Evolutionary conservation across 2,329 filamentous ascomycete genomes (phyloP).

Genomic region (Aspergillus melleus): DNA sequence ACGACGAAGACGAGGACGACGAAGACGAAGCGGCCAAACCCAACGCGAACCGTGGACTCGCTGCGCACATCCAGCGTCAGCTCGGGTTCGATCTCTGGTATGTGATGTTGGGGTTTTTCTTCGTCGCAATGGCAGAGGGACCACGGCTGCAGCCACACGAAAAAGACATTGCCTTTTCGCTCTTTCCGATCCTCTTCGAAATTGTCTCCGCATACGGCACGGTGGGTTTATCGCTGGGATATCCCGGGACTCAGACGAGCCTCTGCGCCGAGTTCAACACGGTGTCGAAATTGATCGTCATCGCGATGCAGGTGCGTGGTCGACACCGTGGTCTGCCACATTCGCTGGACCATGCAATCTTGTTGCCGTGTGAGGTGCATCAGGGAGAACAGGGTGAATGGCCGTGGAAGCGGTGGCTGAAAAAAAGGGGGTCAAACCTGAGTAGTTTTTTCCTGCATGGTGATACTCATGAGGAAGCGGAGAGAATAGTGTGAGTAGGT

Average conservation of each 20-base stretch:
- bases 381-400: conserved; percentile 12
- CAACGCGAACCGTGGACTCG: conserved; percentile 67
- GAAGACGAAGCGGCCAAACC: conserved; percentile 37
- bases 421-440: conserved; percentile 11
- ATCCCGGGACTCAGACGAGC: conserved; percentile 69
- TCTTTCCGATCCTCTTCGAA: conserved; percentile 74
- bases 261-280: conserved; percentile 77
- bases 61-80: conserved; percentile 83
- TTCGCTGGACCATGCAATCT: conserved; percentile 65
- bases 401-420: conserved; percentile 20
- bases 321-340: conserved; percentile 64
- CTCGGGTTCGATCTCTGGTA: conserved; percentile 97
- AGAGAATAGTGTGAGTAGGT: not conserved
- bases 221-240: conserved; percentile 83
- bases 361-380: conserved; percentile 57
- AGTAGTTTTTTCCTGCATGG: conserved; percentile 11
- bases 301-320: conserved; percentile 64
- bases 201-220: conserved; percentile 87
- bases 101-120: conserved; percentile 86
- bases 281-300: conserved; percentile 63
- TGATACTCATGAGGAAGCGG: not conserved
- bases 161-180: conserved; percentile 58
- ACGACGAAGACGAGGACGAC: conserved; percentile 46
- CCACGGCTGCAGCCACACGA: conserved; percentile 59
- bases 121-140: conserved; percentile 84